Conservation (phyloP, 1,139 yeast genomes). For the Lodderomyces metapsilosis region DNA sequence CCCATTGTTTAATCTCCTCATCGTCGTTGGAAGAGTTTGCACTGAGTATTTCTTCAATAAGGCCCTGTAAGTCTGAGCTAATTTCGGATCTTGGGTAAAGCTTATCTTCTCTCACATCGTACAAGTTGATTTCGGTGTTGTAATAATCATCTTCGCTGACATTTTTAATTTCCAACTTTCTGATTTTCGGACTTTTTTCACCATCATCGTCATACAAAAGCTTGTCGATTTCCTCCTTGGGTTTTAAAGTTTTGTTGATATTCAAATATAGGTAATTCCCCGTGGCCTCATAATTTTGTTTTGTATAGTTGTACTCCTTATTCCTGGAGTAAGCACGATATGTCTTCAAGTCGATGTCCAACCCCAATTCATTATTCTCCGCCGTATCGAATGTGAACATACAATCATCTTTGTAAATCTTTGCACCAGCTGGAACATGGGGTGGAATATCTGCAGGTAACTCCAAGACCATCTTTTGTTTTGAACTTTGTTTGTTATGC, state of each 20-base stretch:
- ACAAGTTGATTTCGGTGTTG: slow-evolving; percentile 47
- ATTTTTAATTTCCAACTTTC: slow-evolving; percentile 74
- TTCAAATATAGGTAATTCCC: slow-evolving; percentile 59
- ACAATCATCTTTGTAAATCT: slow-evolving; percentile 79
- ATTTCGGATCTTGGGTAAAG: slow-evolving; percentile 20
- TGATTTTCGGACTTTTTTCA: slow-evolving; percentile 52
- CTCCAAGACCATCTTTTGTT: slow-evolving; percentile 16
- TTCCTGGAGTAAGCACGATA: slow-evolving; percentile 62
- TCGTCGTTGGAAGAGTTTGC: slow-evolving; percentile 66
- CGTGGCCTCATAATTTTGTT: slow-evolving; percentile 48
- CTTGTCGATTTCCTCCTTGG: slow-evolving; percentile 25
- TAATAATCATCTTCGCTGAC: slow-evolving; percentile 67
- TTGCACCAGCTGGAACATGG: slow-evolving; percentile 20
- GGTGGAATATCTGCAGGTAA: slow-evolving; percentile 23
- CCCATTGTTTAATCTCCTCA: slow-evolving; percentile 89
- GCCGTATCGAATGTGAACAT: slow-evolving; percentile 77
- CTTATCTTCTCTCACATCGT: slow-evolving; percentile 36
- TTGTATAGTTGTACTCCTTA: slow-evolving; percentile 50
- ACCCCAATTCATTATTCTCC: slow-evolving; percentile 55
- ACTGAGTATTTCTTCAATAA: slow-evolving; percentile 51
- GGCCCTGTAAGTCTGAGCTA: slow-evolving; percentile 21
- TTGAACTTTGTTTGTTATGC: slow-evolving; percentile 4
- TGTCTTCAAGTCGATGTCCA: slow-evolving; percentile 71
- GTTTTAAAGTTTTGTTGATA: slow-evolving; percentile 48
- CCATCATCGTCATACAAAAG: slow-evolving; percentile 24